These are phyloP conservation scores for Picea abies DNA, from an alignment of 83 land plant species.

Conservation along the genomic window DNA sequence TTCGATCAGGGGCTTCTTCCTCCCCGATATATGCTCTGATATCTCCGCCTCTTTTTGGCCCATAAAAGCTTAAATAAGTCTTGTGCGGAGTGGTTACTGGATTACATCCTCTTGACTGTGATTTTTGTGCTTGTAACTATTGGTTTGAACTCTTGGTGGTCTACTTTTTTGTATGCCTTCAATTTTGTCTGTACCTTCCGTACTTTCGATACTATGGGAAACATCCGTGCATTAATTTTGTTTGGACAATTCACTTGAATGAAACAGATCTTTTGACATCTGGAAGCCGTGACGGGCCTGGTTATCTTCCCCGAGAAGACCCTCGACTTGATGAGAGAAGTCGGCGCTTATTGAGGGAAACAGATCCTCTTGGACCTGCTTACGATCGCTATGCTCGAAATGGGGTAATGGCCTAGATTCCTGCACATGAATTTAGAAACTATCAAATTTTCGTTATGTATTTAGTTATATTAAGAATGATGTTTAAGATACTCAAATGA, in stretches of 20 bases:
- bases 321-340: constrained; percentile 26
- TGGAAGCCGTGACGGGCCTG: constrained; percentile 32
- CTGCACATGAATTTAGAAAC: background rate
- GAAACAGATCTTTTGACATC: constrained; percentile 11
- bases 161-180: no score
- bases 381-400: constrained; percentile 53
- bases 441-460: background rate
- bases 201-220: no score
- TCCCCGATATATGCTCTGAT: no score
- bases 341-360: constrained; percentile 36
- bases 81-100: no score
- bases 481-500: background rate
- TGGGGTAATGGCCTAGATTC: constrained; percentile 29
- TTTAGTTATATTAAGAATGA: background rate
- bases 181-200: no score
- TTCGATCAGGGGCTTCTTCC: no score
- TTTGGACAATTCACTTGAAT: background rate
- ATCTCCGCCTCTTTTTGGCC: no score
- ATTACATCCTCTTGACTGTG: no score
- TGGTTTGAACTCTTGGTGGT: no score
- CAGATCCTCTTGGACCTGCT: constrained; percentile 42
- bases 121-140: no score
- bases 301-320: constrained; percentile 43
- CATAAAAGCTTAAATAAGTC: no score
- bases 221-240: no score